Evolutionary conservation across 2,329 filamentous ascomycete species (phyloP).

Genomic region (Alternaria ventricosa): DNA sequence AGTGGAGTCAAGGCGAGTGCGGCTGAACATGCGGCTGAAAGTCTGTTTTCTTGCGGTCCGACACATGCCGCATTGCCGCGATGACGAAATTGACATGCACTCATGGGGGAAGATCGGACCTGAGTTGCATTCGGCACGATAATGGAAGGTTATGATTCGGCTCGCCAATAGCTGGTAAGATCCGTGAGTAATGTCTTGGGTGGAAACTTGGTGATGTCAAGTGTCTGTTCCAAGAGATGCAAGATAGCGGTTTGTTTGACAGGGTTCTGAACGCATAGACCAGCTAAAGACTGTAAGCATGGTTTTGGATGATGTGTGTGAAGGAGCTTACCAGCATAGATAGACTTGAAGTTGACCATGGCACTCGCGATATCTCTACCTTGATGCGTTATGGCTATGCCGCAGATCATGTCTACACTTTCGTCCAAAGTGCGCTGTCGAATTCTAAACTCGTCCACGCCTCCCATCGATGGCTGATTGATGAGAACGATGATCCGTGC

Average conservation of each 20-base stretch:
- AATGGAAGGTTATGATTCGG: conserved; percentile 20
- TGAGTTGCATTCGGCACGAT: background rate
- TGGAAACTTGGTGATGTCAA: conserved; percentile 40
- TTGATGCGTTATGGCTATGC: conserved; percentile 55
- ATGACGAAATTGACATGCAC: background rate
- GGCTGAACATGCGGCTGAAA: background rate
- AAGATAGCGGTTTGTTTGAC: conserved; percentile 34
- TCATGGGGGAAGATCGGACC: background rate
- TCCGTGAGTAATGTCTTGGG: conserved; percentile 37
- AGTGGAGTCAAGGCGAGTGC: background rate
- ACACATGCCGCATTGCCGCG: background rate
- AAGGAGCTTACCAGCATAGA: conserved; percentile 38
- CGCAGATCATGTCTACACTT: conserved; percentile 58
- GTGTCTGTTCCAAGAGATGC: conserved; percentile 34
- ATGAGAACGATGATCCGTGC: conserved; percentile 61
- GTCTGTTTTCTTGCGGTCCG: background rate
- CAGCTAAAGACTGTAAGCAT: conserved; percentile 26
- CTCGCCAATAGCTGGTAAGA: conserved; percentile 37
- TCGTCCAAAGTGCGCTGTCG: conserved; percentile 55
- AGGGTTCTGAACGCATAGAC: conserved; percentile 39
- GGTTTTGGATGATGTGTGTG: background rate
- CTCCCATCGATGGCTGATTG: conserved; percentile 59
- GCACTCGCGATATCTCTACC: conserved; percentile 34
- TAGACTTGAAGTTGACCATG: conserved; percentile 35
- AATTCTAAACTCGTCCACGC: conserved; percentile 56